Conservation (phyloP, 176 grass and related monocot species). For the Bothriochloa decipiens region DNA sequence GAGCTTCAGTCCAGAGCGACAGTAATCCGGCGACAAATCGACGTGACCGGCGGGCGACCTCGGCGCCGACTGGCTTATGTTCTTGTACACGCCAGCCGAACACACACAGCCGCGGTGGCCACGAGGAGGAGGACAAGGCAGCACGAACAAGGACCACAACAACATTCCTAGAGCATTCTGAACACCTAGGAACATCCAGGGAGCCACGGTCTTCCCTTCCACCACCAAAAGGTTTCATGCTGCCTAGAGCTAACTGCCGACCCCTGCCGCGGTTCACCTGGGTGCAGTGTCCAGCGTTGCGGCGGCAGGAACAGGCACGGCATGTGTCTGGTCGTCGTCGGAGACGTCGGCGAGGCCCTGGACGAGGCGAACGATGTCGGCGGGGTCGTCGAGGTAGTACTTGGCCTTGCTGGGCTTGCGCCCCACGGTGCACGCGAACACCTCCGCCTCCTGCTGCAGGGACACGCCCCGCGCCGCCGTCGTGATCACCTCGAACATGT, state of each 20-base stretch:
- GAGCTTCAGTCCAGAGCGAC: neutral
- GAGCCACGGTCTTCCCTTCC: neutral
- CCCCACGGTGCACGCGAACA: conserved; percentile 93
- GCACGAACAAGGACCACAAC: neutral
- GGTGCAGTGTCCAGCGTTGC: neutral
- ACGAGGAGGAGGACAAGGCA: neutral
- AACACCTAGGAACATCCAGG: neutral
- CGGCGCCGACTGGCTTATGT: neutral
- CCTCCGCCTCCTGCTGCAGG: conserved; percentile 52
- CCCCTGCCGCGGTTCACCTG: neutral
- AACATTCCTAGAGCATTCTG: neutral
- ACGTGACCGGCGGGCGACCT: neutral
- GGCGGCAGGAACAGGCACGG: neutral
- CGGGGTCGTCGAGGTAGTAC: conserved; percentile 86
- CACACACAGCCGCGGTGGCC: neutral
- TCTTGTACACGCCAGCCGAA: conserved; percentile 18
- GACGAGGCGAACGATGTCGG: conserved; percentile 75
- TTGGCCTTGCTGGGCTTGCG: conserved; percentile 94
- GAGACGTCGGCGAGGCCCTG: conserved; percentile 79
- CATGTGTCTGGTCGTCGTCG: conserved; percentile 22
- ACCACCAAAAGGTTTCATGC: neutral
- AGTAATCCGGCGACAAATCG: neutral
- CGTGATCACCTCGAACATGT: conserved; percentile 97
- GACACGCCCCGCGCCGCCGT: conserved; percentile 32
- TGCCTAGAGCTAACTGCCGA: neutral